Conservation (phyloP, 805 yeast species). For the Candida hungchunana region DNA sequence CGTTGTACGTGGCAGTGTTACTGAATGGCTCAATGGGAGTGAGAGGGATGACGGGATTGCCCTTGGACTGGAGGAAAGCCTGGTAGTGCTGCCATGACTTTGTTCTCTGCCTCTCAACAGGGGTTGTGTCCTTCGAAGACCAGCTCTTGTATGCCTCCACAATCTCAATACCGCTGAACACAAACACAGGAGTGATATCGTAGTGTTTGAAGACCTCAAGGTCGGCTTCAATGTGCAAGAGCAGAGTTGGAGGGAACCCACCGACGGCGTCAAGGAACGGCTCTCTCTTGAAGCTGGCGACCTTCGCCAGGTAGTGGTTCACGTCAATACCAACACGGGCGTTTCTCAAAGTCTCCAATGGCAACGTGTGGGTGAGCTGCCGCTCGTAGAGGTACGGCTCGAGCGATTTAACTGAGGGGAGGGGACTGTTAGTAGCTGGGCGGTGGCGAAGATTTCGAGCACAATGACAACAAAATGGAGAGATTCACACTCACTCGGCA, state of each 20-base stretch:
- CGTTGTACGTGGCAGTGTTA: too few relatives aligned
- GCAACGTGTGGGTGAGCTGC: slow-evolving; percentile 52
- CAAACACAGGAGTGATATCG: slow-evolving; percentile 73
- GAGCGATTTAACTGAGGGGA: slow-evolving; percentile 44
- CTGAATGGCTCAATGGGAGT: too few relatives aligned
- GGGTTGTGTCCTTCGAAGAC: slow-evolving; percentile 31
- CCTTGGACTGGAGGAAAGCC: slow-evolving; percentile 19
- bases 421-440: slow-evolving; percentile 1
- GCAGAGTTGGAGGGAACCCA: slow-evolving; percentile 68
- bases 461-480: neutral
- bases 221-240: slow-evolving; percentile 54
- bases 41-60: slow-evolving; percentile 19
- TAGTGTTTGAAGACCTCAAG: slow-evolving; percentile 53
- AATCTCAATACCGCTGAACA: slow-evolving; percentile 63
- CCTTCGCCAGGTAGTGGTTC: slow-evolving; percentile 66
- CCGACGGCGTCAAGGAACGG: slow-evolving; percentile 73
- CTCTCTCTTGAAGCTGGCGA: slow-evolving; percentile 59
- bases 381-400: slow-evolving; percentile 69
- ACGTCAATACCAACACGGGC: slow-evolving; percentile 81
- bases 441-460: neutral
- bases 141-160: slow-evolving; percentile 32
- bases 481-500: slow-evolving; percentile 9
- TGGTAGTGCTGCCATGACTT: slow-evolving; percentile 40
- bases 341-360: slow-evolving; percentile 60
- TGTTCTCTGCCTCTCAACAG: slow-evolving; percentile 36